Evolutionary conservation across 495 filamentous ascomycete species (phyloP), one percentile per base, ranked within the genome.

Genomic region (Lasiosphaeria miniovina): DNA sequence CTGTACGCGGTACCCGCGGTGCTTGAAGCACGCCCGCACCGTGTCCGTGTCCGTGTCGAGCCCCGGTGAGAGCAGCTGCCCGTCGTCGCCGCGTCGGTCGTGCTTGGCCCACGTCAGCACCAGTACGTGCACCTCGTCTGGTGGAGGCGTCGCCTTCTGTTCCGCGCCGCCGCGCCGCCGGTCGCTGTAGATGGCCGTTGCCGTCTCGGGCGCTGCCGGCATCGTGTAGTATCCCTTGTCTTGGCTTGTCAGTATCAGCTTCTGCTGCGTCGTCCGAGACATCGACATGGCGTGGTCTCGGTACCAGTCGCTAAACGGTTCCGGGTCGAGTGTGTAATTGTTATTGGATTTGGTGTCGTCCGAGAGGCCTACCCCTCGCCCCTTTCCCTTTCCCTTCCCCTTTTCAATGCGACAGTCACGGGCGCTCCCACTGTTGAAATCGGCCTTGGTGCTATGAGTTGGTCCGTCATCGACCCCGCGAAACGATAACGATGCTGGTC

Each of bases 1-100:
- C 57, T 71, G 68, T 4, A 71, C 68, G 12, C 57, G 41, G 32
- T 65, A 71, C 11, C 68, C 68, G 12, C 66, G 43, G 2, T 36
- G 31, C 52, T 71, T 71, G 52, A 69, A 62, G 38, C 59, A 58
- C 12, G 59, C 14, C 2, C 68, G 57, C 24, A 71, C 41, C 1
- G 64, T 5, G 4, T 68, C 64, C 3, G 59, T 65, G 38, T 64
- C 57, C 41, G 36, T 55, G 12, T 46, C 49, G 4, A 66, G 38
- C 0, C 49, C 36, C 4, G 55, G 65, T 10, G 36, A 57, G 6
- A 59, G 50, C 4, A 61, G 50, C 48, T 63, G 62, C 4, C 60
- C 60, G 54, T 68, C 63, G 49, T 60, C 43, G 49, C 57, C 62
- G 11, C 46, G 38, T 24, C 55, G 43, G 49, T 57, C 45, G 45